These are phyloP conservation scores for Epichloe uncinata DNA, from an alignment of 2,329 filamentous ascomycete genomes.

Conservation along the genomic window DNA sequence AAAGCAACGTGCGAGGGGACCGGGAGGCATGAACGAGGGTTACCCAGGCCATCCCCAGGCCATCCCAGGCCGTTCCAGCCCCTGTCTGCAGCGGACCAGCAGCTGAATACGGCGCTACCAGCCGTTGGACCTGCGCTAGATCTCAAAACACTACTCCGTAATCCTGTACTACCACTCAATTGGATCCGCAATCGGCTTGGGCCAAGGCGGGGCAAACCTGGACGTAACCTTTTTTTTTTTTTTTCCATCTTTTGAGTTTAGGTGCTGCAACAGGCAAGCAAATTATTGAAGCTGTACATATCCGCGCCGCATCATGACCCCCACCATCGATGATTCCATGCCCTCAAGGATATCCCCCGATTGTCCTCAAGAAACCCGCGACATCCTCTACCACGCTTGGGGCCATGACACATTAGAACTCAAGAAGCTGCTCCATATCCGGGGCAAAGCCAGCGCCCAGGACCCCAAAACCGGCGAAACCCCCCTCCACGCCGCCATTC, in stretches of 20 bases:
- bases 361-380: slow-evolving; percentile 36
- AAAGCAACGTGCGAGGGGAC: slow-evolving; percentile 12
- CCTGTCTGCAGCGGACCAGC: not conserved
- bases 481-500: slow-evolving; percentile 80
- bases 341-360: slow-evolving; percentile 37
- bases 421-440: slow-evolving; percentile 52
- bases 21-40: not conserved
- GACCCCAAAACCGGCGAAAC: slow-evolving; percentile 77
- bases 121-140: too few relatives aligned
- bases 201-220: not conserved
- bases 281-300: not conserved
- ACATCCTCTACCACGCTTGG: slow-evolving; percentile 43
- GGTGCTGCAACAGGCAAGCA: not conserved
- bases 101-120: too few relatives aligned
- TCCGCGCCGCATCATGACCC: slow-evolving; percentile 4
- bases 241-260: not conserved
- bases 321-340: slow-evolving; percentile 34
- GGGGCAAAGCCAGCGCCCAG: slow-evolving; percentile 57
- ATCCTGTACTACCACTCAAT: too few relatives aligned
- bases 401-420: slow-evolving; percentile 50
- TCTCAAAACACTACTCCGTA: too few relatives aligned
- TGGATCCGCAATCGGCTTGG: too few relatives aligned
- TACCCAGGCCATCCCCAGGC: too few relatives aligned
- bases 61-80: not conserved
- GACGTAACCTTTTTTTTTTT: not conserved